Evolutionary conservation across 768 basidiomycete genomes (phyloP).

Genomic region (Amanita molliuscula): DNA sequence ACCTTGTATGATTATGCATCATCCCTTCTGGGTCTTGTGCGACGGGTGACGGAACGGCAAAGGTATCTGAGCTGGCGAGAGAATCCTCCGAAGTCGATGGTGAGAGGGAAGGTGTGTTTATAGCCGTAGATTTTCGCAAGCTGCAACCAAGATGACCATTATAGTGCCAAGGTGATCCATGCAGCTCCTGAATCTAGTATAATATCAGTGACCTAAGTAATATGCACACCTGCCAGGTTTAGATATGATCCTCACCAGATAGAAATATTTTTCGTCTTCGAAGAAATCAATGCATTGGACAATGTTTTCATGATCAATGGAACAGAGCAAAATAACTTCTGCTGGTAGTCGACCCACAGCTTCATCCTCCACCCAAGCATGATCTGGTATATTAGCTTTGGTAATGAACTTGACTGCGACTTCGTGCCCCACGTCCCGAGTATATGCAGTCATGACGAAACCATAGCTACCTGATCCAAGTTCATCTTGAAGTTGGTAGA

Average conservation of each 20-base stretch:
- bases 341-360: constrained; percentile 58
- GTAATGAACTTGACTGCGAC: constrained; percentile 95
- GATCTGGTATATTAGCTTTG: constrained; percentile 56
- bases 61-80: constrained; percentile 9
- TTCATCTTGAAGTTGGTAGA: constrained; percentile 60
- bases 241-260: constrained; percentile 47
- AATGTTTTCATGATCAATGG: constrained; percentile 70
- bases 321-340: constrained; percentile 70
- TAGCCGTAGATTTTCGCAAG: constrained; percentile 17
- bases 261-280: constrained; percentile 79
- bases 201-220: constrained; percentile 4
- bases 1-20: constrained; percentile 11
- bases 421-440: constrained; percentile 48
- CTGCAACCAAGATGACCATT: constrained; percentile 19
- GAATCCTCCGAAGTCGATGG: constrained; percentile 44
- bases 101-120: constrained; percentile 42
- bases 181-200: constrained; percentile 77
- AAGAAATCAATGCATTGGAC: constrained; percentile 78
- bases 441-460: constrained; percentile 82
- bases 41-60: background rate
- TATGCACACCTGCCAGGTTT: background rate
- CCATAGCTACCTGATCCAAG: constrained; percentile 91
- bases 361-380: constrained; percentile 57
- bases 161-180: constrained; percentile 63
- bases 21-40: constrained; percentile 1